A percentile compares a stretch with the other conserved stretches of the same genome.
phyloP scores from a whole-genome alignment of 495 filamentous ascomycete species.

The Halenospora varia region DNA sequence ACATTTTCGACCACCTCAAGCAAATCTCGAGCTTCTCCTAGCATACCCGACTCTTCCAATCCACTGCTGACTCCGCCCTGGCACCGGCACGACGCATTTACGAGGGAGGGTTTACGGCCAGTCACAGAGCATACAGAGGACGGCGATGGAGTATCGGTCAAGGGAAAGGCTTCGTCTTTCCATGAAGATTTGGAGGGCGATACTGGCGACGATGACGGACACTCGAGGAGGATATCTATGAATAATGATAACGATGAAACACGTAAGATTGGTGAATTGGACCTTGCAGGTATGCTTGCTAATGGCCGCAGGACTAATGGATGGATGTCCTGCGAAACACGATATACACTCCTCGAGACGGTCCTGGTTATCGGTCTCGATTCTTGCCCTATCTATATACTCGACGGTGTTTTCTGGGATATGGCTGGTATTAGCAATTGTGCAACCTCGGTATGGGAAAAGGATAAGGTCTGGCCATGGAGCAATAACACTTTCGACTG shows the following conservation, averaged over 20 bases:
- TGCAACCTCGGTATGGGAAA: constrained; percentile 54
- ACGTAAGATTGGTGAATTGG: not conserved
- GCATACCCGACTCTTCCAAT: no score
- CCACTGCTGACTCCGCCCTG: no score
- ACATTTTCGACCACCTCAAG: no score
- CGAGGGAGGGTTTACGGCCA: no score
- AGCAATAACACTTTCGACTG: constrained; percentile 48
- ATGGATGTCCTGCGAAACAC: constrained; percentile 25
- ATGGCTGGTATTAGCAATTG: constrained; percentile 53
- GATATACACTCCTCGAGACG: constrained; percentile 34
- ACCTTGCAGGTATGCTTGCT: not conserved
- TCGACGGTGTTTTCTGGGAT: constrained; percentile 61
- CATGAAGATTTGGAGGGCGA: no score
- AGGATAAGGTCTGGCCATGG: constrained; percentile 40
- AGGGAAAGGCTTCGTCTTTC: no score
- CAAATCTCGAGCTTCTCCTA: no score
- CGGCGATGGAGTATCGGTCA: no score
- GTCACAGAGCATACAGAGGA: no score
- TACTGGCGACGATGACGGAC: no score
- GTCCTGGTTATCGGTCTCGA: constrained; percentile 51
- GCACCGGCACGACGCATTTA: no score
- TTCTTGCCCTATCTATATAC: constrained; percentile 59
- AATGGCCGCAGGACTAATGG: not conserved
- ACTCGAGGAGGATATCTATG: not conserved
- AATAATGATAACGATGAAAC: not conserved